These are phyloP conservation scores for Phytopythium vexans DNA, from an alignment of 352 stramenopile species.

Conservation along the genomic window DNA sequence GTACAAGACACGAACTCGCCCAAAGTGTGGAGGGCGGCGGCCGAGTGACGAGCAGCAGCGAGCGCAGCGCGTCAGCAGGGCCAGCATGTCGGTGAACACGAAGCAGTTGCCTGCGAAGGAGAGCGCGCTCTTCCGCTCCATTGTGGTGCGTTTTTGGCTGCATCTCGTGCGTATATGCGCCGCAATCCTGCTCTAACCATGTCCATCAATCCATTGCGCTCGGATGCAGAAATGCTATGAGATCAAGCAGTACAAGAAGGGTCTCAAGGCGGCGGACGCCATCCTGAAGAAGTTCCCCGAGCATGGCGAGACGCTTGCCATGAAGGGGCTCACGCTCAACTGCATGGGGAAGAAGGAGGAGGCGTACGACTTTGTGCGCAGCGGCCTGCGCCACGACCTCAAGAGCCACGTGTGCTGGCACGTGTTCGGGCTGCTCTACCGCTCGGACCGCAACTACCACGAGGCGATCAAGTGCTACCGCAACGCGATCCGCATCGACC, in stretches of 20 bases:
- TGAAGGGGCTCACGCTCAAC: conserved; percentile 97
- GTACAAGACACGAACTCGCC: too few relatives aligned
- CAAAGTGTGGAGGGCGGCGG: too few relatives aligned
- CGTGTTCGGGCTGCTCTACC: conserved; percentile 97
- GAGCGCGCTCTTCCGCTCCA: conserved; percentile 93
- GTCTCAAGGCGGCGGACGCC: conserved; percentile 91
- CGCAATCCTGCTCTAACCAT: too few relatives aligned
- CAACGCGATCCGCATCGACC: conserved; percentile 95
- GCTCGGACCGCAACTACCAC: conserved; percentile 95
- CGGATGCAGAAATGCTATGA: conserved; percentile 94
- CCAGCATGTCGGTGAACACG: conserved; percentile 41
- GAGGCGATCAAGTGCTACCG: conserved; percentile 99
- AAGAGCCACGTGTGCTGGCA: conserved; percentile 98
- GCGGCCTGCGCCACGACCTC: conserved; percentile 90
- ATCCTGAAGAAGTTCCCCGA: conserved; percentile 98
- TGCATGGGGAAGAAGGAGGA: conserved; percentile 94
- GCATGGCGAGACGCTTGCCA: conserved; percentile 96
- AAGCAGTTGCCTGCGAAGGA: conserved; percentile 93
- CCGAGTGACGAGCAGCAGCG: too few relatives aligned
- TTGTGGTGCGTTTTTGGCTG: conserved; percentile 71
- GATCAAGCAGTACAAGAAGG: conserved; percentile 99
- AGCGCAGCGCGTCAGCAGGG: not conserved
- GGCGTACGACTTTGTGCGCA: conserved; percentile 95
- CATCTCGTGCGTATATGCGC: not conserved
- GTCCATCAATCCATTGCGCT: not conserved